Conservation (phyloP, 2,329 filamentous ascomycete genomes). For the Lasiodiplodia theobromae region DNA sequence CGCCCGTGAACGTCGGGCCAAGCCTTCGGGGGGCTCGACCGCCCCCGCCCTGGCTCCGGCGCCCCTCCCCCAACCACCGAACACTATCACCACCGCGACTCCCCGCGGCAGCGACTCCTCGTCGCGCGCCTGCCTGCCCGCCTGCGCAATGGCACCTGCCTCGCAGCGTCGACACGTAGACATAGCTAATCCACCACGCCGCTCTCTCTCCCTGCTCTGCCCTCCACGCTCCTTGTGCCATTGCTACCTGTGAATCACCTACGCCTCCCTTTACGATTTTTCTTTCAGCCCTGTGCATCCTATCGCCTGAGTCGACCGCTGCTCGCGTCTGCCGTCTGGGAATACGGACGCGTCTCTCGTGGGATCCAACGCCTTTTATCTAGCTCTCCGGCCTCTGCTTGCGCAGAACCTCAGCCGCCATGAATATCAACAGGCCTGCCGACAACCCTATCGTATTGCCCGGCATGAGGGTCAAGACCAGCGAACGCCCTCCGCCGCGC, state of each 20-base stretch:
- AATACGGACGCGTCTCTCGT: constrained; percentile 4
- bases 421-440: constrained; percentile 49
- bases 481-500: constrained; percentile 45
- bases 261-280: background rate
- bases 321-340: background rate
- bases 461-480: constrained; percentile 47
- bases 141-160: constrained; percentile 1
- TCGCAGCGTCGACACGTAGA: background rate
- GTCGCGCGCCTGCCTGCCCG: background rate
- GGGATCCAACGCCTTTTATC: constrained; percentile 1
- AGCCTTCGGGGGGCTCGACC: background rate
- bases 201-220: background rate
- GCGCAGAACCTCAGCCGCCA: constrained; percentile 35
- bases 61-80: background rate
- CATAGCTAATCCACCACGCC: constrained; percentile 13
- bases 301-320: background rate
- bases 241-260: constrained; percentile 25
- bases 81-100: background rate
- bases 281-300: constrained; percentile 26
- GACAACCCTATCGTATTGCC: constrained; percentile 47
- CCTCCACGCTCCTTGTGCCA: constrained; percentile 1
- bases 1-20: background rate
- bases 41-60: background rate
- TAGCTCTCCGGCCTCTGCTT: background rate
- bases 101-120: background rate